Evolutionary conservation across 192 early-diverging fungal genomes (phyloP).

Genomic region (Coemansia reversa): DNA sequence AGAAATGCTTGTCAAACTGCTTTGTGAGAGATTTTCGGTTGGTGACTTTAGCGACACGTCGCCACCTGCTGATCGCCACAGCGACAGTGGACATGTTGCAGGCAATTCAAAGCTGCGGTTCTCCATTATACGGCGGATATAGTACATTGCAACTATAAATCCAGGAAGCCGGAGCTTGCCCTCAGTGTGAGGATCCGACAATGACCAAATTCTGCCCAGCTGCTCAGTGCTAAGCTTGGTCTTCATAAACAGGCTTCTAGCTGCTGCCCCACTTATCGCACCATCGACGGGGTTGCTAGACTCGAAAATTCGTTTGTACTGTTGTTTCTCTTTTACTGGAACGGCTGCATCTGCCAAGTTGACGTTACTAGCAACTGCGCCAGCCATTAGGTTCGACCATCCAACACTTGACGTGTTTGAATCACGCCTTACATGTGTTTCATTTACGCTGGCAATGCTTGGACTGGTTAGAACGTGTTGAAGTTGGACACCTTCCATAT

Average conservation of each 20-base stretch:
- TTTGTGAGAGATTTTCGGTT: constrained; percentile 19
- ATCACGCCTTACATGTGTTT: constrained; percentile 25
- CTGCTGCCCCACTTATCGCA: constrained; percentile 63
- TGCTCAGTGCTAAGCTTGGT: constrained; percentile 77
- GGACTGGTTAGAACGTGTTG: constrained; percentile 12
- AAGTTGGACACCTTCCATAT: constrained; percentile 58
- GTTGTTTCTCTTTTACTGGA: constrained; percentile 57
- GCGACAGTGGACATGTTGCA: constrained; percentile 60
- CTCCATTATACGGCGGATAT: constrained; percentile 79
- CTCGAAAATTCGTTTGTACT: constrained; percentile 64
- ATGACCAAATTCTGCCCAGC: constrained; percentile 77
- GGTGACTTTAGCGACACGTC: constrained; percentile 41
- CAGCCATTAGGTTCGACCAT: constrained; percentile 25
- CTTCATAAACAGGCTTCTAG: constrained; percentile 73
- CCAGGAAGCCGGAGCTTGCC: constrained; percentile 76
- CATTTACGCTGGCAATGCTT: constrained; percentile 3
- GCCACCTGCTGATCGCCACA: constrained; percentile 57
- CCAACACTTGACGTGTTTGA: constrained; percentile 43
- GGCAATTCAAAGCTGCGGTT: constrained; percentile 71
- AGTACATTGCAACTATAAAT: constrained; percentile 90
- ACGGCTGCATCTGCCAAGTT: constrained; percentile 19
- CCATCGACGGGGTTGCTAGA: constrained; percentile 60
- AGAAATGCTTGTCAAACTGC: constrained; percentile 35
- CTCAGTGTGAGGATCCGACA: constrained; percentile 73
- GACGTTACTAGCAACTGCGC: constrained; percentile 6